Percentiles rank a stretch among this genome's conserved stretches.
Conservation (phyloP, 208 protist genomes). For the Leishmania guyanensis region DNA sequence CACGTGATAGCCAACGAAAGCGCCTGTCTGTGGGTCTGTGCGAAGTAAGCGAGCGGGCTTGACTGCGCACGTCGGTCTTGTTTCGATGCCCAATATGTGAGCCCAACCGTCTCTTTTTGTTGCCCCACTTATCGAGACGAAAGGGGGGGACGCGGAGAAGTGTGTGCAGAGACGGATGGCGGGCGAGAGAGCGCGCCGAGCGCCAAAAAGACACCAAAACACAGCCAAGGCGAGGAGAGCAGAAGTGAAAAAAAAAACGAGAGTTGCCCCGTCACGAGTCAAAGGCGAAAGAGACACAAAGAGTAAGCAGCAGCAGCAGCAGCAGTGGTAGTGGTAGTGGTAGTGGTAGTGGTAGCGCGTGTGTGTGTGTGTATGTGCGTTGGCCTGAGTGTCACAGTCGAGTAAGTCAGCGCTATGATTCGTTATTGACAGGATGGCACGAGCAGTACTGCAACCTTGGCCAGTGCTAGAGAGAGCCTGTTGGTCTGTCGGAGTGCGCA, state of each 20-base stretch:
- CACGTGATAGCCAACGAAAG: not conserved
- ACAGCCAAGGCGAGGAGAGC: not conserved
- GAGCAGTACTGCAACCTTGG: too few relatives aligned
- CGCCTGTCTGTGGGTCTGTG: not conserved
- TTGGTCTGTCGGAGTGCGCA: too few relatives aligned
- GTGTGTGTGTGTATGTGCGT: not conserved
- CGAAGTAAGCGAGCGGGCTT: not conserved
- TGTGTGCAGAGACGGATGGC: not conserved
- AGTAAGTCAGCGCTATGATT: not conserved
- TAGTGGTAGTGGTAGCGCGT: not conserved
- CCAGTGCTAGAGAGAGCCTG: too few relatives aligned
- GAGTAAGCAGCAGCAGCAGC: not conserved
- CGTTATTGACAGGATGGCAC: too few relatives aligned
- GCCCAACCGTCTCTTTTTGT: not conserved
- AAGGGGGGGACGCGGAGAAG: too few relatives aligned
- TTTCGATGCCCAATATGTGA: not conserved
- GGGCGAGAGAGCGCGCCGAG: too few relatives aligned
- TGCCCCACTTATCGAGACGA: too few relatives aligned
- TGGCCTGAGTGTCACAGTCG: not conserved
- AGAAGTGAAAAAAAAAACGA: not conserved
- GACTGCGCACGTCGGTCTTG: not conserved
- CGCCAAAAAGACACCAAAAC: too few relatives aligned
- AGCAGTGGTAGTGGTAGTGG: not conserved
- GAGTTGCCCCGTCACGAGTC: not conserved
- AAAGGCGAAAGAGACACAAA: not conserved